These are phyloP conservation scores for Pterocarpus santalinus DNA, from an alignment of 306 rosid genomes.

Conservation along the genomic window DNA sequence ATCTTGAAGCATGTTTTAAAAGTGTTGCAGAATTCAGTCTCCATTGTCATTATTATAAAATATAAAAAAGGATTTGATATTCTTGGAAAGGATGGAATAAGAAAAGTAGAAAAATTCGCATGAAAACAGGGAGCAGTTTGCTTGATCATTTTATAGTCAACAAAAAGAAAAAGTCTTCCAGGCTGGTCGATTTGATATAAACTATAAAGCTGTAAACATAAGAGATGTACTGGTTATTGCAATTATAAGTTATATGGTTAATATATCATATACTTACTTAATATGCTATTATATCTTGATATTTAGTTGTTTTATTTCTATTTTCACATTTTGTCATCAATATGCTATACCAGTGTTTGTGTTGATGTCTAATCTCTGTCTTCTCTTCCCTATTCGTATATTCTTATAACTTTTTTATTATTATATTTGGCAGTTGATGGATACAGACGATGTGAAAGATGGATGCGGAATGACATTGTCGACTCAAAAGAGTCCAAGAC, in stretches of 20 bases:
- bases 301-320: not conserved
- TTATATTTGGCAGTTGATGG: constrained; percentile 83
- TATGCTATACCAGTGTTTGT: constrained; percentile 23
- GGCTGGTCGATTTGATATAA: not conserved
- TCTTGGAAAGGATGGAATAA: not conserved
- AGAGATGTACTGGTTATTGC: constrained; percentile 1
- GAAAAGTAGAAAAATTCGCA: not conserved
- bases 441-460: constrained; percentile 77
- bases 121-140: constrained; percentile 16
- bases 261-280: constrained; percentile 7
- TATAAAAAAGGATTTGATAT: constrained; percentile 12
- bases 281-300: not conserved
- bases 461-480: constrained; percentile 76
- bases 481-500: constrained; percentile 85
- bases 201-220: not conserved
- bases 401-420: constrained; percentile 31
- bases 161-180: not conserved
- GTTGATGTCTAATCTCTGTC: not conserved
- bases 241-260: not conserved
- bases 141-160: constrained; percentile 18
- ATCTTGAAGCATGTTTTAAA: constrained; percentile 34
- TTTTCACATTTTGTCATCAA: constrained; percentile 10
- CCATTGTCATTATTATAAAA: constrained; percentile 9
- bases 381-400: not conserved
- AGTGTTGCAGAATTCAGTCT: not conserved